phyloP scores from a whole-genome alignment of 2,329 filamentous ascomycete genomes.

The Diplodia intermedia region DNA sequence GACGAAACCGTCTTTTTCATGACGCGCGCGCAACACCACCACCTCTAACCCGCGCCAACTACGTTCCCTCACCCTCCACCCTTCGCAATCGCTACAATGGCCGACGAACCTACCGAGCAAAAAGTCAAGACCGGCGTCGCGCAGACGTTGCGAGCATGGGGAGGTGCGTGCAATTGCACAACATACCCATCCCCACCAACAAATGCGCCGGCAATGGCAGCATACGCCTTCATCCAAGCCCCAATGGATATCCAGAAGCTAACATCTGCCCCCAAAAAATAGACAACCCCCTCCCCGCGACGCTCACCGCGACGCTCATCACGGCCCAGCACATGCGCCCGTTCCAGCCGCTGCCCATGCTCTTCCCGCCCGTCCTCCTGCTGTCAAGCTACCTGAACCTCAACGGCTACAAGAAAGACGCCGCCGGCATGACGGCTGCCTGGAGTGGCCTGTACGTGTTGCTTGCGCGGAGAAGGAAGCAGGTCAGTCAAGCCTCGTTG shows the following conservation, averaged over 20 bases:
- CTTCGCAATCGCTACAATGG: slow-evolving; percentile 44
- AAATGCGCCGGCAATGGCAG: no score
- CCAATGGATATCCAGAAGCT: neutral
- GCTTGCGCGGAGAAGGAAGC: slow-evolving; percentile 64
- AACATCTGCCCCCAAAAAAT: neutral
- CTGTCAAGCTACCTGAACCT: slow-evolving; percentile 72
- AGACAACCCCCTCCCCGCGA: slow-evolving; percentile 60
- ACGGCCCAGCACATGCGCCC: slow-evolving; percentile 71
- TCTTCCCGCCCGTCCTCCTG: slow-evolving; percentile 70
- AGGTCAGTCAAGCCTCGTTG: slow-evolving; percentile 39
- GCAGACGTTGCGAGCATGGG: slow-evolving; percentile 58
- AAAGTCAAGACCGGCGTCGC: slow-evolving; percentile 51
- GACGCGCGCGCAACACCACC: neutral
- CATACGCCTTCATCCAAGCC: no score
- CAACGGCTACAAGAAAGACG: slow-evolving; percentile 66
- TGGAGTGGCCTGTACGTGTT: slow-evolving; percentile 72
- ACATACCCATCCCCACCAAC: no score
- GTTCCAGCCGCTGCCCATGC: slow-evolving; percentile 69
- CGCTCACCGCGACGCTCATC: slow-evolving; percentile 69
- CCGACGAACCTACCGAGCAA: slow-evolving; percentile 45
- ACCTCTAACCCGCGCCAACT: neutral
- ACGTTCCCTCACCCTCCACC: neutral
- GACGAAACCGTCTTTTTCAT: slow-evolving; percentile 16
- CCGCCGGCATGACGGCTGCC: slow-evolving; percentile 67
- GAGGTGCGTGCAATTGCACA: slow-evolving; percentile 49